Percentiles rank a stretch among this genome's conserved stretches.
Conservation (phyloP, 345 rosid genomes). For the Linum usitatissimum region DNA sequence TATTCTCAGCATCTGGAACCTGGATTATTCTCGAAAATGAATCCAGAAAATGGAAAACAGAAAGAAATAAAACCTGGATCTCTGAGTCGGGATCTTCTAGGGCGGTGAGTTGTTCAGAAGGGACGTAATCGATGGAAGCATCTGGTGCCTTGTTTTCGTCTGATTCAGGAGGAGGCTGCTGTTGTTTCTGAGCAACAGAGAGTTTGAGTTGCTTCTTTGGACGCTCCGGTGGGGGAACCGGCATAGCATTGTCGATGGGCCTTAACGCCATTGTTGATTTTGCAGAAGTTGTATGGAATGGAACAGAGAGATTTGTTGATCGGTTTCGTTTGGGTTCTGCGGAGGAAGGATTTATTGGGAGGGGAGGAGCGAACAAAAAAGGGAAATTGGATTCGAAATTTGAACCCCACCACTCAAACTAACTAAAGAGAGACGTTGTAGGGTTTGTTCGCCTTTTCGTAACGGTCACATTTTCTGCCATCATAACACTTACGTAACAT, state of each 20-base stretch:
- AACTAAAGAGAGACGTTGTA: neutral
- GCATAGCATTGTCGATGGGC: constrained; percentile 74
- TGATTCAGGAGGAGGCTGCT: constrained; percentile 8
- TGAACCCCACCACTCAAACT: neutral
- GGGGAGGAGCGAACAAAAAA: neutral
- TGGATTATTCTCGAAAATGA: neutral
- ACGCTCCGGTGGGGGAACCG: constrained; percentile 35
- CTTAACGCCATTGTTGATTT: constrained; percentile 55
- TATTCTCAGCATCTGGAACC: no score
- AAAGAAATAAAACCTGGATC: constrained; percentile 18
- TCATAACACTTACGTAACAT: no score
- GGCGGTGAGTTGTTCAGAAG: constrained; percentile 53
- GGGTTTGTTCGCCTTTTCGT: neutral
- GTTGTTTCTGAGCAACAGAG: constrained; percentile 22
- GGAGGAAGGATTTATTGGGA: neutral
- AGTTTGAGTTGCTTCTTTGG: constrained; percentile 58
- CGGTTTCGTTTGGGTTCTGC: neutral
- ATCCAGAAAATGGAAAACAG: neutral
- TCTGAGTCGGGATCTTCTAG: constrained; percentile 39
- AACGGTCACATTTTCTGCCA: neutral
- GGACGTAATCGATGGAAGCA: constrained; percentile 41
- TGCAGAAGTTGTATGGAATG: neutral
- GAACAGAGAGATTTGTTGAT: neutral
- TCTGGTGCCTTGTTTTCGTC: constrained; percentile 55
- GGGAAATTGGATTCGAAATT: neutral